A percentile compares a stretch with the other conserved stretches of the same genome.
These are phyloP conservation scores for Lyophyllum semitale DNA, from an alignment of 768 basidiomycete genomes.

Conservation along the genomic window DNA sequence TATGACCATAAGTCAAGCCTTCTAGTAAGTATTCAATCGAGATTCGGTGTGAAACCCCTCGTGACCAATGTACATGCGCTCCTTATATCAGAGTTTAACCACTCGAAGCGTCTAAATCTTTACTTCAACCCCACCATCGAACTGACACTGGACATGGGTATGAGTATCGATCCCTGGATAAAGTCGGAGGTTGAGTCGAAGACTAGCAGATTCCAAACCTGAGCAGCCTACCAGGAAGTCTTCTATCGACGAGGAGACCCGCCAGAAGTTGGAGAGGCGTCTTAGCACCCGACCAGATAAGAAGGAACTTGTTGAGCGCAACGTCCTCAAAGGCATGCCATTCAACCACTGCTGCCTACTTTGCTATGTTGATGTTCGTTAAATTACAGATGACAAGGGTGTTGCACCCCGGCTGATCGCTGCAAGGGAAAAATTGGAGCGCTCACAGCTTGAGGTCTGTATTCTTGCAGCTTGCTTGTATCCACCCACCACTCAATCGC, in stretches of 20 bases:
- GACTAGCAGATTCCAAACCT: background rate
- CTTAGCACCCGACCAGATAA: slow-evolving; percentile 59
- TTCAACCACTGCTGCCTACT: background rate
- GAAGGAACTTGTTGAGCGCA: slow-evolving; percentile 62
- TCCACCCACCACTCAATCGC: background rate
- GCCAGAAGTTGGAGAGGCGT: slow-evolving; percentile 52
- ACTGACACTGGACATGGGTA: slow-evolving; percentile 9
- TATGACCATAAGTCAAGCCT: no score
- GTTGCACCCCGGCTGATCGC: slow-evolving; percentile 64
- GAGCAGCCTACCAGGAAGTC: slow-evolving; percentile 9
- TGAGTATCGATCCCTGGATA: background rate
- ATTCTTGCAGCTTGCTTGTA: background rate
- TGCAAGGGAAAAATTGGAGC: slow-evolving; percentile 56
- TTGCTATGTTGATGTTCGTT: slow-evolving; percentile 1
- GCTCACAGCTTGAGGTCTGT: slow-evolving; percentile 64
- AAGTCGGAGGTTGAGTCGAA: background rate
- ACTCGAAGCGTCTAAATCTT: background rate
- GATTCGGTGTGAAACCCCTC: slow-evolving; percentile 7
- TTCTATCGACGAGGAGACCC: slow-evolving; percentile 26
- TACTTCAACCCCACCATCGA: background rate
- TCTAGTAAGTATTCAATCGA: background rate
- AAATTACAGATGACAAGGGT: slow-evolving; percentile 52
- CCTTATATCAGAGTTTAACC: background rate
- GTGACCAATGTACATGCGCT: slow-evolving; percentile 4
- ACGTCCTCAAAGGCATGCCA: slow-evolving; percentile 63